Base-by-base conservation (phyloP, 805 yeast genomes). In the Starmerella vitae region DNA sequence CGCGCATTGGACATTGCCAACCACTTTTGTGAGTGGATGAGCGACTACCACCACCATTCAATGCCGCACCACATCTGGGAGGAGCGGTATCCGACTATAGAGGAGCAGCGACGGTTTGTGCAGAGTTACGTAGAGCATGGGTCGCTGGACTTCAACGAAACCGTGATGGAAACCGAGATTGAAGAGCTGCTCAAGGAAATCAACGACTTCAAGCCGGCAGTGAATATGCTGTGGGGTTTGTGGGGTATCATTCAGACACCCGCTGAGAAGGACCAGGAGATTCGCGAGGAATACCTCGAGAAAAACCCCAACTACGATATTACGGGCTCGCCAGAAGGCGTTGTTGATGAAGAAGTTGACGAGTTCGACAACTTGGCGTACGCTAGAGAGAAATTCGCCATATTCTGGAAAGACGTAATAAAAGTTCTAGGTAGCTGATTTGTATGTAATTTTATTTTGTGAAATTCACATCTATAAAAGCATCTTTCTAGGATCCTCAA, bases 401-500 rank as follows among this genome's bases (percentile, higher is more conserved):
- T 84, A 17, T 71, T 78, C 39, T 66, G 86, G 67, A 84, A 81
- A 10, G 96, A 88, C 56, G 55, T n/a, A n/a, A n/a, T 81, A 53
- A 30, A 29, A 14, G 14, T 3, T 17, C 41, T 5, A n/a, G 4
- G 18, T 27, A 34, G 6, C 18, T 18, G 27, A 24, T 24, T 24
- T 9, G 13, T 24, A 13, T 24, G 27, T 9, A 9, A 24, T 12
- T 12, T 7, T 22, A 22, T 12, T 22, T 12, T 22, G 12, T 22
- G 26, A 17, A 27, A 27, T 27, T 17, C 14, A 27, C 14, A 30
- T 18, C 28, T 45, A 41, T 53, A 80, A 65, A 61, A 88, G 72
- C 98, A 91, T 91, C 73, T 84, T 88, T 72, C 95, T 79, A 64
- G 98, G 98, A 63, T 91, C 98, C 71, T 91, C 97, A 53, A 91